Conservation (phyloP, 495 filamentous ascomycete genomes). For the Penicillium taxi region DNA sequence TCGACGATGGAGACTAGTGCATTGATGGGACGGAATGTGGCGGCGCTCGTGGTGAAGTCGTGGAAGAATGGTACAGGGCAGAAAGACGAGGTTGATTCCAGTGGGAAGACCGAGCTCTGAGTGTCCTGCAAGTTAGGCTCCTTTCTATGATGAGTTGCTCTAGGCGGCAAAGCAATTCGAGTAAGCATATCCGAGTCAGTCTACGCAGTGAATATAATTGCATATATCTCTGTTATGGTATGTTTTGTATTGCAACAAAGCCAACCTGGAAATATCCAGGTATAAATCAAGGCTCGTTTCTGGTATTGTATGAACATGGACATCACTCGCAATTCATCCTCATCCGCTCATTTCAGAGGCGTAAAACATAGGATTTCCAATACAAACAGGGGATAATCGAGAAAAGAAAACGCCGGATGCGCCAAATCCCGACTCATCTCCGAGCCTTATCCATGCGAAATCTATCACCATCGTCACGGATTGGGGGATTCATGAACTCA, state of each 20-base stretch:
- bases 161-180: no score
- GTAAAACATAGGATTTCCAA: constrained; percentile 16
- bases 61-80: constrained; percentile 42
- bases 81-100: background rate
- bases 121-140: no score
- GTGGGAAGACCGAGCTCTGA: constrained; percentile 14
- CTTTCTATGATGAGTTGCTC: background rate
- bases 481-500: constrained; percentile 28
- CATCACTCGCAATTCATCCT: constrained; percentile 8
- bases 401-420: constrained; percentile 25
- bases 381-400: constrained; percentile 14
- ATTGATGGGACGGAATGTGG: constrained; percentile 93
- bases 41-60: constrained; percentile 63
- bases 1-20: constrained; percentile 97
- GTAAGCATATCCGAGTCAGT: no score
- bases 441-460: constrained; percentile 26
- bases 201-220: background rate
- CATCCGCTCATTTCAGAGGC: constrained; percentile 15
- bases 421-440: constrained; percentile 28
- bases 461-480: constrained; percentile 26
- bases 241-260: constrained; percentile 10
- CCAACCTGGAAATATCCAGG: background rate
- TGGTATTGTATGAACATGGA: constrained; percentile 16
- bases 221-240: constrained; percentile 4
- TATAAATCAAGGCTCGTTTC: background rate